Evolutionary conservation across 345 rosid species (phyloP).

Genomic region (Corchorus capsularis): DNA sequence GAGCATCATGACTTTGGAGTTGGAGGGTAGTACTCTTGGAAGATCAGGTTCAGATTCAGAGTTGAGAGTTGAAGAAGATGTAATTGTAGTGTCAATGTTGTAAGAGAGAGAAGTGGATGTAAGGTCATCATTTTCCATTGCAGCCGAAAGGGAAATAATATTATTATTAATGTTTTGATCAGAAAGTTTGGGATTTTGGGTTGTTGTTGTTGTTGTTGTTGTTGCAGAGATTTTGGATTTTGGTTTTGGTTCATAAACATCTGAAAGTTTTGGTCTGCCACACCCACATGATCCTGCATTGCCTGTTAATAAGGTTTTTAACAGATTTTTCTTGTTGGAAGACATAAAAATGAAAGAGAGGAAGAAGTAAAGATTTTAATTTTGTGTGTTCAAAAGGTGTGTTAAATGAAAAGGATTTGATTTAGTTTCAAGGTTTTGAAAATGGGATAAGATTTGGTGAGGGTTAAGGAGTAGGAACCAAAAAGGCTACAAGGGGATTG

Average conservation of each 20-base stretch:
- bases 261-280: slow-evolving; percentile 34
- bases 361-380: neutral
- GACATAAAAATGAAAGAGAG: slow-evolving; percentile 12
- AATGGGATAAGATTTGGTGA: neutral
- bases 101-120: slow-evolving; percentile 32
- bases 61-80: slow-evolving; percentile 18
- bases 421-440: too few relatives aligned
- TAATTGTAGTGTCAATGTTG: slow-evolving; percentile 19
- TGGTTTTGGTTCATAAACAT: slow-evolving; percentile 40
- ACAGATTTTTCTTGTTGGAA: slow-evolving; percentile 24
- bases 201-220: neutral
- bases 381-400: neutral
- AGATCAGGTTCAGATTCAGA: slow-evolving; percentile 31
- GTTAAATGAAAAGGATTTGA: neutral
- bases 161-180: neutral
- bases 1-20: slow-evolving; percentile 14
- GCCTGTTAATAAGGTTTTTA: slow-evolving; percentile 22
- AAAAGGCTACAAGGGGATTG: neutral
- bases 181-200: slow-evolving; percentile 15
- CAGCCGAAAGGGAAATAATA: neutral
- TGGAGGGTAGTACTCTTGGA: neutral
- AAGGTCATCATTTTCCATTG: slow-evolving; percentile 11
- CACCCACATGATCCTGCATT: slow-evolving; percentile 30
- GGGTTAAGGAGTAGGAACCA: too few relatives aligned
- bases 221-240: neutral